Conservation (phyloP, 2,329 filamentous ascomycete genomes). For the Karstenula rhodostoma region DNA sequence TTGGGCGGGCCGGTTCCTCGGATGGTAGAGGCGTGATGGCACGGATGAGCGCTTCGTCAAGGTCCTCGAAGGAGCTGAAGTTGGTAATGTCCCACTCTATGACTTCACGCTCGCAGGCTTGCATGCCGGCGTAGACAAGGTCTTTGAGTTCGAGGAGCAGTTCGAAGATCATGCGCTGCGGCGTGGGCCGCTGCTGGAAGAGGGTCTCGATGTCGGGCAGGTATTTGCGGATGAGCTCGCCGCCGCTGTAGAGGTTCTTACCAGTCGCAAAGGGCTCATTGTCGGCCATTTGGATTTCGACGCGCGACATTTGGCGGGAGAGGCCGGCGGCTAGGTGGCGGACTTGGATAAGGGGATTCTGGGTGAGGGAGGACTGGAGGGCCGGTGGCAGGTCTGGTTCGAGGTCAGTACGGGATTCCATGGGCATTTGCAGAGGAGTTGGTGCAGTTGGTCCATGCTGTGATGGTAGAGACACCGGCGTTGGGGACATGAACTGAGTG, state of each 20-base stretch:
- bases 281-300: slow-evolving; percentile 46
- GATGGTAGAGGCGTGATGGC: slow-evolving; percentile 29
- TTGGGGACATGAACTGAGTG: not conserved
- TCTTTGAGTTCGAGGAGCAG: slow-evolving; percentile 47
- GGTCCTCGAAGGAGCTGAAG: slow-evolving; percentile 38
- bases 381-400: slow-evolving; percentile 36
- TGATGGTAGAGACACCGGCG: not conserved
- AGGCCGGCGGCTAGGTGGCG: slow-evolving; percentile 45
- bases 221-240: slow-evolving; percentile 43
- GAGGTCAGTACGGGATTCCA: not conserved
- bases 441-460: not conserved
- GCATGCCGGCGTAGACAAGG: slow-evolving; percentile 37
- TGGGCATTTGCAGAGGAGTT: not conserved
- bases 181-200: slow-evolving; percentile 40
- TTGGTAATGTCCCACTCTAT: slow-evolving; percentile 42
- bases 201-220: slow-evolving; percentile 42
- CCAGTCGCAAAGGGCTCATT: slow-evolving; percentile 42
- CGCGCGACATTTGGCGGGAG: slow-evolving; percentile 45
- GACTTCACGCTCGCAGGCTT: slow-evolving; percentile 35
- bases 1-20: not conserved
- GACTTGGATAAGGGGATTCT: slow-evolving; percentile 44
- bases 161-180: slow-evolving; percentile 47
- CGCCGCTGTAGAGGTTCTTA: slow-evolving; percentile 46
- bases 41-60: slow-evolving; percentile 38
- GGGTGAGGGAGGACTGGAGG: slow-evolving; percentile 42